phyloP scores from a whole-genome alignment of 163 green algal genomes.

The Coccomyxa subellipsoidea region DNA sequence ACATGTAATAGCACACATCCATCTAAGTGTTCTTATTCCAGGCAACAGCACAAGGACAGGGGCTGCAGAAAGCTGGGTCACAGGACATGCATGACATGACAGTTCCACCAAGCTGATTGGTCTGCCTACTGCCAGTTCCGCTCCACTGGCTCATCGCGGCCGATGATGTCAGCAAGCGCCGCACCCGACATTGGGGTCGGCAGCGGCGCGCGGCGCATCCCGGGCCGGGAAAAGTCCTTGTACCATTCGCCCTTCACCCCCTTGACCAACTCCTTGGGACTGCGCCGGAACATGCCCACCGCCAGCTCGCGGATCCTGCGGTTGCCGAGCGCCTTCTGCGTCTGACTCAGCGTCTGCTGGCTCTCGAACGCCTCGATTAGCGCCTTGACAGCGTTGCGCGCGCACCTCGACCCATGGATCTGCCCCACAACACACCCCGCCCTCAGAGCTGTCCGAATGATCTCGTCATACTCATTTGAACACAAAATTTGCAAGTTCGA shows the following conservation, averaged over 20 bases:
- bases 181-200: neutral
- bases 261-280: neutral
- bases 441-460: too few relatives aligned
- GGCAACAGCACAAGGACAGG: too few relatives aligned
- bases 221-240: neutral
- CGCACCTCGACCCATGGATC: constrained; percentile 50
- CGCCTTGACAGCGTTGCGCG: constrained; percentile 52
- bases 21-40: too few relatives aligned
- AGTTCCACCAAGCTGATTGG: too few relatives aligned
- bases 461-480: too few relatives aligned
- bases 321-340: neutral
- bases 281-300: neutral
- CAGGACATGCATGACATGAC: too few relatives aligned
- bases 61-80: too few relatives aligned
- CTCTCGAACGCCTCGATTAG: constrained; percentile 47
- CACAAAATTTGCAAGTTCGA: too few relatives aligned
- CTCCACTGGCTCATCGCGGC: neutral
- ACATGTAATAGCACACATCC: too few relatives aligned
- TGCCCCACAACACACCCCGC: neutral
- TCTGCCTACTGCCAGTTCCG: too few relatives aligned
- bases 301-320: neutral
- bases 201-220: neutral
- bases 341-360: constrained; percentile 19
- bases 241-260: neutral
- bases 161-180: neutral